These are phyloP conservation scores for Amanita rimosa DNA, from an alignment of 768 basidiomycete genomes.

Conservation along the genomic window DNA sequence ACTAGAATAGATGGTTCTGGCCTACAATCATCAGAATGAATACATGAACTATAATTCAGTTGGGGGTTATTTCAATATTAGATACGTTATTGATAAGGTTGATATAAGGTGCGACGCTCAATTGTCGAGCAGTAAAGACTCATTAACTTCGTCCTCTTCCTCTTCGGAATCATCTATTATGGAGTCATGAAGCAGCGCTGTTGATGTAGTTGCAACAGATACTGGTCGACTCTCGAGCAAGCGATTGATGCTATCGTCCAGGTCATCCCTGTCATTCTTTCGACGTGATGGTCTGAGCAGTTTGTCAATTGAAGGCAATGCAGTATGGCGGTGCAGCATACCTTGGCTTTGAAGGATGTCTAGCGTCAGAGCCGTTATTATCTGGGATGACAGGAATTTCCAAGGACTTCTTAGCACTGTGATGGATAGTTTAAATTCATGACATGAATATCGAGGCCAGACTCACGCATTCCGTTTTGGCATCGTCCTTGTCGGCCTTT, in stretches of 20 bases:
- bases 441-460: background rate
- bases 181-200: constrained; percentile 26
- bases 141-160: constrained; percentile 44
- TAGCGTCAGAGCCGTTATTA: constrained; percentile 18
- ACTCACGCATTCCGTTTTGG: constrained; percentile 53
- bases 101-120: background rate
- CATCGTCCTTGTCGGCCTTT: constrained; percentile 36
- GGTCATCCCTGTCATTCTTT: constrained; percentile 13
- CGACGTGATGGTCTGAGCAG: constrained; percentile 3
- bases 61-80: background rate
- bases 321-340: constrained; percentile 10
- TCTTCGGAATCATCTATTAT: constrained; percentile 44
- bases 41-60: background rate
- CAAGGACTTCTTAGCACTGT: constrained; percentile 29
- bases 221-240: constrained; percentile 19
- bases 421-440: background rate
- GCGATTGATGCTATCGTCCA: constrained; percentile 31
- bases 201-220: constrained; percentile 10
- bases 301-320: background rate
- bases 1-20: background rate
- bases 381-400: constrained; percentile 24
- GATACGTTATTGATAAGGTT: background rate
- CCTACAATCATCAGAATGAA: background rate
- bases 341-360: constrained; percentile 7
- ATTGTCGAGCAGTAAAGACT: constrained; percentile 22